Base-by-base conservation (phyloP, 164 flowering plant species). In the Cinnamomum micranthum region DNA sequence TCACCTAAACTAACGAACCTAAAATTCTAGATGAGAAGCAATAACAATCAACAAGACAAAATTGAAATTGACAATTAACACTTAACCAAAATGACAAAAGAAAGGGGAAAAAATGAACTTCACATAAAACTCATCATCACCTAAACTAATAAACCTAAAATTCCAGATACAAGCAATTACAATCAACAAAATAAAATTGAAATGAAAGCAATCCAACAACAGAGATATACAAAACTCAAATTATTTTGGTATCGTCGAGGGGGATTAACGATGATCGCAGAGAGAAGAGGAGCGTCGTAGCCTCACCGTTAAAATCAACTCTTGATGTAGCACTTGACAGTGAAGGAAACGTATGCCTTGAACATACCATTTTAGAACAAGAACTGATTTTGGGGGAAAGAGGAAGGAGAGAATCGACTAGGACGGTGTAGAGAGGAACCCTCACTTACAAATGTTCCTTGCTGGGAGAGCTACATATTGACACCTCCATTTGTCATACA, bases 191-290 rank as follows among this genome's bases (percentile, higher is more conserved):
- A 58, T 17, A 58, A 58, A 17, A 58, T 58, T 58, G 17, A 58
- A 60, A 9, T 41, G 22, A 28, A 63, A 62, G 25, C 15, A 28
- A 28, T 28, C 31, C 31, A 28, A 2, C 33, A 31, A 31, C 5
- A 31, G 33, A 31, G 33, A 31, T 5, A 73, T 11, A 73, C 12
- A 50, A 15, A 12, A 71, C 15, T 10, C 28, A 60, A 20, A 19
- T 28, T 50, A 90, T 98, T 96, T 95, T 95, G 65, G 86, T 97
- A 50, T 93, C 91, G 78, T 95, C 99, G 50, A 95, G 97, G 59
- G 99, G 99, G n/a, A 76, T 95, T 95, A 68, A 93, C 98, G 71
- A 95, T 81, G 79, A 93, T 71, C 22, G 97, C 98, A n/a, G 99
- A 93, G 59, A 95, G 67, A 22, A 92, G 68, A 52, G 98, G 97